Conservation (phyloP, 257 asterid genomes). For the Echites panduratus region DNA sequence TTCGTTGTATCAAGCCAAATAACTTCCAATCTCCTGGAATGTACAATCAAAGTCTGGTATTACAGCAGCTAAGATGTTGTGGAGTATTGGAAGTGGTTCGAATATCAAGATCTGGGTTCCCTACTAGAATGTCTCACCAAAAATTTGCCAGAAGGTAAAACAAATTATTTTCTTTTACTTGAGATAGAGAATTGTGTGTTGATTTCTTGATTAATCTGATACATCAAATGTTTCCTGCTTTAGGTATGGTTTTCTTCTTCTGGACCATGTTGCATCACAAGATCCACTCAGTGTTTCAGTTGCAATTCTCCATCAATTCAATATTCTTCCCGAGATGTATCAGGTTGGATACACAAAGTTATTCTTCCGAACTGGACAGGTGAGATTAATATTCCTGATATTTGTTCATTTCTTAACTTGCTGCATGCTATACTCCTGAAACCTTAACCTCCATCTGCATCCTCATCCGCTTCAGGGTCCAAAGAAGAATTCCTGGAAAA, state of each 20-base stretch:
- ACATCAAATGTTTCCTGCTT: slow-evolving; percentile 20
- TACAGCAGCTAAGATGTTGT: slow-evolving; percentile 92
- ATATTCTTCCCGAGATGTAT: slow-evolving; percentile 95
- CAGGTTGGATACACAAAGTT: slow-evolving; percentile 98
- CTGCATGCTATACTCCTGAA: background rate
- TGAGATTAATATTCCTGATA: slow-evolving; percentile 20
- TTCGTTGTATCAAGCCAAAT: slow-evolving; percentile 97
- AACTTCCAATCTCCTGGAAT: slow-evolving; percentile 73
- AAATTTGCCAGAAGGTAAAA: slow-evolving; percentile 85
- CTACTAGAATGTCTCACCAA: slow-evolving; percentile 92
- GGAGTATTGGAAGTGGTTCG: slow-evolving; percentile 98
- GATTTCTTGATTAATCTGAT: slow-evolving; percentile 2
- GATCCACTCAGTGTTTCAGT: slow-evolving; percentile 97
- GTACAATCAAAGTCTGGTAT: slow-evolving; percentile 75
- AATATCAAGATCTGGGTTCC: slow-evolving; percentile 97
- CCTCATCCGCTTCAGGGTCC: background rate
- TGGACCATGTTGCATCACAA: slow-evolving; percentile 88
- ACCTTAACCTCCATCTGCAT: background rate
- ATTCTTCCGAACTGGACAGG: slow-evolving; percentile 99
- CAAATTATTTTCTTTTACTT: slow-evolving; percentile 1
- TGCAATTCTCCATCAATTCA: slow-evolving; percentile 93
- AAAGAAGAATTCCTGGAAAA: background rate
- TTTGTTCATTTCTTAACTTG: background rate
- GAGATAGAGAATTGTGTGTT: background rate
- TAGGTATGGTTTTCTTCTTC: slow-evolving; percentile 94